Conservation (phyloP, 768 basidiomycete genomes). For the Floccularia luteovirens region DNA sequence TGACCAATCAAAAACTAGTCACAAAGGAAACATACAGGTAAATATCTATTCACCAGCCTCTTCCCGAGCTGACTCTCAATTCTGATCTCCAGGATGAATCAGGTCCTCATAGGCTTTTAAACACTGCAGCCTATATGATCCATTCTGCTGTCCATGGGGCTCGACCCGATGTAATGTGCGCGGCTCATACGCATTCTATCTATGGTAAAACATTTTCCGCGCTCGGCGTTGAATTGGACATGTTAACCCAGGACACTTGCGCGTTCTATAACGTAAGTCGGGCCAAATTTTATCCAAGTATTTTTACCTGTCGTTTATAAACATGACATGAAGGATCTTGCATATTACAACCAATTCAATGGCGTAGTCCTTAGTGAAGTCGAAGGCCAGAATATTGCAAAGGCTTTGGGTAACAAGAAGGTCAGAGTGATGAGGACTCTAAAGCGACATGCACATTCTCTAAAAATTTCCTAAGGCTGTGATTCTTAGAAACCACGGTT, state of each 20-base stretch:
- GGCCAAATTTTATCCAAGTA: constrained; percentile 4
- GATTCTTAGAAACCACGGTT: constrained; percentile 36
- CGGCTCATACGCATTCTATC: constrained; percentile 40
- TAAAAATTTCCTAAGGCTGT: constrained; percentile 18
- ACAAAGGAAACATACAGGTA: constrained; percentile 19
- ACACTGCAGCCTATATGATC: constrained; percentile 26
- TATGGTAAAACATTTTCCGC: constrained; percentile 43
- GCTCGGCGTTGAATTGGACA: constrained; percentile 32
- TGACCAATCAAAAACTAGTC: constrained; percentile 9
- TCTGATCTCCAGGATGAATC: constrained; percentile 17
- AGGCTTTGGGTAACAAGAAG: constrained; percentile 30
- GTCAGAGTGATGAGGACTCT: constrained; percentile 6
- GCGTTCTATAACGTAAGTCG: constrained; percentile 28
- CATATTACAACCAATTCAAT: constrained; percentile 35
- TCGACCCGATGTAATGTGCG: constrained; percentile 39
- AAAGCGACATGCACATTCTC: neutral
- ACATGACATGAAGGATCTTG: constrained; percentile 19
- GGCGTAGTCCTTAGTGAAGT: constrained; percentile 38
- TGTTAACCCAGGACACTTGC: constrained; percentile 36
- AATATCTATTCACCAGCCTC: neutral
- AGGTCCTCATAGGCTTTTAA: constrained; percentile 19
- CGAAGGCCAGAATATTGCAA: constrained; percentile 38
- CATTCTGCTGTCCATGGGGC: constrained; percentile 36
- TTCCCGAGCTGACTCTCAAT: neutral
- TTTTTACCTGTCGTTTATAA: constrained; percentile 1